Conservation (phyloP, 257 asterid genomes). For the Nicotiana noctiflora region DNA sequence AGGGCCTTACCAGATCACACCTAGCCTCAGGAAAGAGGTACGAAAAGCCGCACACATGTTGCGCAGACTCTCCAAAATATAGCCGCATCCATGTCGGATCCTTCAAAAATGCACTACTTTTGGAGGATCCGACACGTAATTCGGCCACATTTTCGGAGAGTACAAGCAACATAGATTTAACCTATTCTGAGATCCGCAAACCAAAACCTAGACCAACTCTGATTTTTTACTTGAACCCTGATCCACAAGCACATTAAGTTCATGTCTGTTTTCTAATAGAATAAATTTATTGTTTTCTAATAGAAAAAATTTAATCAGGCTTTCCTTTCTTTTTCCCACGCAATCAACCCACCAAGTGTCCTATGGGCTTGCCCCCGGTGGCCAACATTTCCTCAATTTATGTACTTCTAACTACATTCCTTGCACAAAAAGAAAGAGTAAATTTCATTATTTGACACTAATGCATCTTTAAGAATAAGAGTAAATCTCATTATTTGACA, state of each 20-base stretch:
- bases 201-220: not conserved
- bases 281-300: not conserved
- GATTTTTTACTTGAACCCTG: not conserved
- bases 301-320: not conserved
- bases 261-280: not conserved
- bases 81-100: too few species aligned
- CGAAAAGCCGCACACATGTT: too few species aligned
- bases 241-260: not conserved
- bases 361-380: not conserved
- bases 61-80: too few species aligned
- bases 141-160: too few species aligned
- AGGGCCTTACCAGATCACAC: too few species aligned
- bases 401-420: not conserved
- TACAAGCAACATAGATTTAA: too few species aligned
- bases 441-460: not conserved
- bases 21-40: too few species aligned
- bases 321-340: not conserved
- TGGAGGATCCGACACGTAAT: too few species aligned
- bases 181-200: not conserved
- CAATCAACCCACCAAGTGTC: not conserved
- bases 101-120: too few species aligned
- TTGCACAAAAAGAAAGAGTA: not conserved
- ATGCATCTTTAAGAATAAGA: not conserved
- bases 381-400: not conserved
- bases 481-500: not conserved